Percentiles rank a stretch among this genome's conserved stretches.
phyloP scores from a whole-genome alignment of 306 rosid genomes.

The Lathyrus aphaca region DNA sequence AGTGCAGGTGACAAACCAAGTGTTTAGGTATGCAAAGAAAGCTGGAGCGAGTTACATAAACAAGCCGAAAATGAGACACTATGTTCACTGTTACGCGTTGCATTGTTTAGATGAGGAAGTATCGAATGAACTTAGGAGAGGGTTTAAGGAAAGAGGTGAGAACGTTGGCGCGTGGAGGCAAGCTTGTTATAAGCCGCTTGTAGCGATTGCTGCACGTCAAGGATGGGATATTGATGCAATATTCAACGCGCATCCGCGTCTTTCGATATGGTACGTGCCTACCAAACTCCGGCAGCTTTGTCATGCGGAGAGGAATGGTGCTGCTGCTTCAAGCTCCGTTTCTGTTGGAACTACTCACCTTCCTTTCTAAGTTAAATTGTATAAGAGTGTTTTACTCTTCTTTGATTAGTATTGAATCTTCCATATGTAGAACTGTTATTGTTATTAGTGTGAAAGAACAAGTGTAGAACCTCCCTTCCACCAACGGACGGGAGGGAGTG shows the following conservation, averaged over 20 bases:
- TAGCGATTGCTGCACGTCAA: constrained; percentile 70
- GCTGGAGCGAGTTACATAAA: constrained; percentile 94
- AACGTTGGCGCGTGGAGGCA: constrained; percentile 92
- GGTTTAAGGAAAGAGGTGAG: constrained; percentile 77
- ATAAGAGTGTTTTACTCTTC: background rate
- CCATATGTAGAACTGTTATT: background rate
- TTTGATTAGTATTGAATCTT: background rate
- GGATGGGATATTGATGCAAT: constrained; percentile 97
- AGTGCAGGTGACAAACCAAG: constrained; percentile 84
- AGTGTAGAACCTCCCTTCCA: background rate
- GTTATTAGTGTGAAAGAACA: background rate
- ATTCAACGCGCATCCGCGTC: constrained; percentile 79
- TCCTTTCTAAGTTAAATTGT: constrained; percentile 39
- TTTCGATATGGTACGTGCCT: constrained; percentile 90
- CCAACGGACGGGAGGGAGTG: background rate
- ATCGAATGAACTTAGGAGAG: constrained; percentile 69
- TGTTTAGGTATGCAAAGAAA: constrained; percentile 80
- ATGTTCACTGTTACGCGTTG: constrained; percentile 91
- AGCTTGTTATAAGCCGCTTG: constrained; percentile 84
- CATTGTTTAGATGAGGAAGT: constrained; percentile 83
- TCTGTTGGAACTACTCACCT: constrained; percentile 48
- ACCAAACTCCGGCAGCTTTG: constrained; percentile 96
- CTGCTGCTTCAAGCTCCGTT: constrained; percentile 61
- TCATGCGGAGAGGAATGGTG: constrained; percentile 71
- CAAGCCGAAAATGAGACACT: constrained; percentile 99